Base-by-base conservation (phyloP, 257 asterid species). In the Solanum tacnaense region DNA sequence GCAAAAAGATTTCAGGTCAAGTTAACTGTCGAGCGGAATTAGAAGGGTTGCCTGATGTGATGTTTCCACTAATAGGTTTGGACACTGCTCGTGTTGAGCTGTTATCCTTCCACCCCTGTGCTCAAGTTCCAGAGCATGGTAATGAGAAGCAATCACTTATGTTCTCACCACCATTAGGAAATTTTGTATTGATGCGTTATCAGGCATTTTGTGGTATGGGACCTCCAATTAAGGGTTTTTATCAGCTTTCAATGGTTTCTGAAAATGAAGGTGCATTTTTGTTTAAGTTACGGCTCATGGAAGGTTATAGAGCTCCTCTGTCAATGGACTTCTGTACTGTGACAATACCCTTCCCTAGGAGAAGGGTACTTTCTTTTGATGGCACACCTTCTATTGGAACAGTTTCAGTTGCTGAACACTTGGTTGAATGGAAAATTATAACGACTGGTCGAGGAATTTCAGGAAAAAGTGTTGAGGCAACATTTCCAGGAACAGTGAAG, bases 221-320 rank as follows among this genome's bases (percentile, higher is more conserved):
- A 52, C 98, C 98, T 88, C 99, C 98, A 31, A 88, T 96, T 86
- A 94, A 95, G 92, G 99, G 99, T 83, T 96, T 96, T 90, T 96
- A 96, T 93, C 99, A 96, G 94, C 98, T 96, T 58, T 96, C 99
- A 38, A 95, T 96, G 99, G 98, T 96, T 79, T 96, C 99, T 12
- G 99, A 95, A 90, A 96, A 96, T 90, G 99, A 96, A 91, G 99
- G 99, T 88, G 99, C 99, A 18, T 96, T 96, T 92, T 91, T 96
- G 90, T 96, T 95, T 90, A 95, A 89, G 93, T 92, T 96, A 92
- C 92, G 96, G 91, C 93, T 96, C 89, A 90, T 96, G 98, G 99
- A 96, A 91, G 98, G 98, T 87, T 96, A 95, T 83, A 95, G 90
- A 92, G 89, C 94, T 87, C 98, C 98, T 90, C 86, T 94, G 38